Evolutionary conservation across 805 yeast species (phyloP).

Genomic region (Candida coleopterorum): DNA sequence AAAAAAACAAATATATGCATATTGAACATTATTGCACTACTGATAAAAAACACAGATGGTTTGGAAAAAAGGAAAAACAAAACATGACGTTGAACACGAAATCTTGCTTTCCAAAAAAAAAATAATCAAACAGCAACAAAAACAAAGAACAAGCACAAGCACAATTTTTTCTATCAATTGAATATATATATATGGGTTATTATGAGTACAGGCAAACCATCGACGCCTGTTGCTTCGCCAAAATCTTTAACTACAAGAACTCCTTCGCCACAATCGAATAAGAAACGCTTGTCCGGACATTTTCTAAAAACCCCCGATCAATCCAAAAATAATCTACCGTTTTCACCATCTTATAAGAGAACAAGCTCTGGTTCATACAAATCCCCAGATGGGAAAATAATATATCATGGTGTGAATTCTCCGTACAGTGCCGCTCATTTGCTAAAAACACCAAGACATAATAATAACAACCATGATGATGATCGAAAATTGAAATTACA

Average conservation of each 20-base stretch:
- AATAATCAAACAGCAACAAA: not conserved
- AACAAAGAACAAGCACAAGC: too few species aligned
- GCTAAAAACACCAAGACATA: constrained; percentile 31
- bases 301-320: constrained; percentile 37
- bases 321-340: constrained; percentile 19
- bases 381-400: constrained; percentile 31
- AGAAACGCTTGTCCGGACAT: constrained; percentile 17
- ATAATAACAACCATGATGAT: constrained; percentile 27
- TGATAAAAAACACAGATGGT: too few species aligned
- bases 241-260: constrained; percentile 22
- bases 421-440: constrained; percentile 22
- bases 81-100: not conserved
- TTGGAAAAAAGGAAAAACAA: not conserved
- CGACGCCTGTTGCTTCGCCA: constrained; percentile 35
- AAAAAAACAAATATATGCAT: too few species aligned
- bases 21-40: too few species aligned
- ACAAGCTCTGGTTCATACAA: constrained; percentile 24
- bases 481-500: constrained; percentile 23
- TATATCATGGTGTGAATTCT: constrained; percentile 21
- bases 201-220: constrained; percentile 24
- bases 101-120: too few species aligned
- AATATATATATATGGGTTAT: too few species aligned
- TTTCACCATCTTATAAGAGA: constrained; percentile 37
- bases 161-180: too few species aligned
- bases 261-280: constrained; percentile 25